Base-by-base conservation (phyloP, 805 yeast genomes). In the Candida golubevii region DNA sequence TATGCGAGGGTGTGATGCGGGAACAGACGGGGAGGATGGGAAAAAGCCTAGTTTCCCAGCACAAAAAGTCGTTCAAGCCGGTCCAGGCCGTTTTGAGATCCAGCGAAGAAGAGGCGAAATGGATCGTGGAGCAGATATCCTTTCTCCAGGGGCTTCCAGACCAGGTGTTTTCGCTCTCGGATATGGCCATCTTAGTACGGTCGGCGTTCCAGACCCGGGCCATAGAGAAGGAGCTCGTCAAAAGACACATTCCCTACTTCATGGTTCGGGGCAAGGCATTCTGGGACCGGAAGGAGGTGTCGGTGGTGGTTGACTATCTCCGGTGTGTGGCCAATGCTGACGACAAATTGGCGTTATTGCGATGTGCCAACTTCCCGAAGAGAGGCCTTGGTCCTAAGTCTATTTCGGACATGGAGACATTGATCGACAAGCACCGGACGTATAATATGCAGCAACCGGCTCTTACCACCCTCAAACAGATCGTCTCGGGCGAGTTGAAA, bases 251-350 rank as follows among this genome's bases (percentile, higher is more conserved):
- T 2, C 89, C 93, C 0, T 85, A 86, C 55, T 63, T 66, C 8
- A 74, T 89, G 46, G 71, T 85, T 0, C 82, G 83, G 41, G 97
- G 97, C 0, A 71, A 71, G 36, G 82, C 88, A 1, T 86, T 88
- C 55, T 87, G 95, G 91, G 88, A 85, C 34, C 62, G 83, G 34
- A 78, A 77, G 44, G 96, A 87, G 55, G 81, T 88, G 12, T 68
- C 71, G 18, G 63, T 78, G 0, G 71, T 86, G 45, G 48, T 88
- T 35, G 85, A 83, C 56, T 80, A 82, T 51, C 57, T 91, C 26
- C 72, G 88, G 29, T 79, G 83, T 1, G 67, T 86, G 6, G 71
- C 77, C 5, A 75, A 82, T 26, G 78, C 74, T 23, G 60, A 65
- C 41, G 96, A 88, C 57, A 66, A 75, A 45, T 59, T 79, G 27